Conservation (phyloP, 2,329 filamentous ascomycete species). For the Xylaria sp. region DNA sequence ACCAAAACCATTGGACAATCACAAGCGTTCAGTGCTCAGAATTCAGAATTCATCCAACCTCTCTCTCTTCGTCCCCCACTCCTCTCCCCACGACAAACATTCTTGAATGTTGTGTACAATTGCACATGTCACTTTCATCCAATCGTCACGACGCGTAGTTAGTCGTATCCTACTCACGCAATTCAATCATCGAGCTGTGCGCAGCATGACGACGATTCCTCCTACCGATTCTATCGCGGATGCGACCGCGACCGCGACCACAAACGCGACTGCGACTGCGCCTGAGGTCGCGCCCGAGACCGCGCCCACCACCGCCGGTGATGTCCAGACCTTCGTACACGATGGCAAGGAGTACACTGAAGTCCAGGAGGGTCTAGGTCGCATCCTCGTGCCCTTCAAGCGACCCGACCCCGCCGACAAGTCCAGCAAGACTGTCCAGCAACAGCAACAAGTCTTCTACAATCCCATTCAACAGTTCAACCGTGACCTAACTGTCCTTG, state of each 20-base stretch:
- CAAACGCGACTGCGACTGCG: constrained; percentile 17
- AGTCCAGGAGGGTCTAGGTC: constrained; percentile 52
- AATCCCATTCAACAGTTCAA: constrained; percentile 99
- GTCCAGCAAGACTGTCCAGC: constrained; percentile 44
- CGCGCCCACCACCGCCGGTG: constrained; percentile 23
- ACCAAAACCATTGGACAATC: not conserved
- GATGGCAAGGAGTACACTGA: constrained; percentile 48
- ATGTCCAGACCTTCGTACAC: constrained; percentile 33
- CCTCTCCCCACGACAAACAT: not conserved
- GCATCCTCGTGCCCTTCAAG: constrained; percentile 47
- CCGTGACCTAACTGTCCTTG: constrained; percentile 85
- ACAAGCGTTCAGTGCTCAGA: too few relatives aligned
- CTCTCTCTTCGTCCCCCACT: too few relatives aligned
- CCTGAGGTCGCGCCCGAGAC: too few relatives aligned
- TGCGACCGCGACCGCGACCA: not conserved
- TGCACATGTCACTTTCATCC: not conserved
- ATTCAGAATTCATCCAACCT: too few relatives aligned
- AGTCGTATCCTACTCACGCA: constrained; percentile 12
- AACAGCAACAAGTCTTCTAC: constrained; percentile 84
- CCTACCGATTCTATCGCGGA: constrained; percentile 12
- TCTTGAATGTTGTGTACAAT: constrained; percentile 3
- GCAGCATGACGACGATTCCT: constrained; percentile 27
- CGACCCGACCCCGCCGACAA: constrained; percentile 34
- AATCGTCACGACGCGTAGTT: constrained; percentile 19
- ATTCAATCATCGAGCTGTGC: constrained; percentile 17